Evolutionary conservation across 2,329 filamentous ascomycete genomes (phyloP), one percentile per base, ranked within the genome.

Genomic region (Hypomyces perniciosus): DNA sequence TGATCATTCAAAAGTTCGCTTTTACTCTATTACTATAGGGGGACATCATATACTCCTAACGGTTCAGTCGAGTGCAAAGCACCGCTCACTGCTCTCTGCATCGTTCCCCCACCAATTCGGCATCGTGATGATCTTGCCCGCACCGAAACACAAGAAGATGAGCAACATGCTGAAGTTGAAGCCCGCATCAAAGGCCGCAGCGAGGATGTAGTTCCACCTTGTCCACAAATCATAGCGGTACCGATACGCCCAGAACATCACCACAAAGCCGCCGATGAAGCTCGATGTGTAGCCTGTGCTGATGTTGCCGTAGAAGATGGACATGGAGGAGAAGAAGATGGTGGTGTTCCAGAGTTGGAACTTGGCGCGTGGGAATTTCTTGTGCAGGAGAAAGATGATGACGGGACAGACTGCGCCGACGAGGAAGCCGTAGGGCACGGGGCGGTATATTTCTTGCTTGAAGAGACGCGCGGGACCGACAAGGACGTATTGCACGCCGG

Each of bases 101-200:
- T 81, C 75, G 57, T 84, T 84, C 0, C 80, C 80, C 79, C 80
- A 84, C 81, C 81, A 84, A 54, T 79, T 61, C n/a, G 79, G 79
- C 80, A 83, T 83, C 12, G 65, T 69, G 6, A 82, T 65, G 31
- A 79, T 69, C 66, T 77, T 81, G 1, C 72, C 79, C 6, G 75
- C 74, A 1, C 78, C 76, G 56, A 83, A 81, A 54, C 76, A 77
- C 52, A 83, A 60, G 61, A 83, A 84, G n/a, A 82, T 75, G 13
- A 83, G 66, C 53, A 84, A 57, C 73, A 83, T 73, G 55, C 81
- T 81, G 20, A 83, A 66, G 60, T 84, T 84, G 60, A 81, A 84
- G 0, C 78, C 80, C 0, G 80, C 79, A 61, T 84, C 80, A 57
- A 83, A 79, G 1, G 80, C 80, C 1, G 80, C 80, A 0, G 79